Evolutionary conservation across 1,139 yeast genomes (phyloP).

Genomic region (Pichia terricola): DNA sequence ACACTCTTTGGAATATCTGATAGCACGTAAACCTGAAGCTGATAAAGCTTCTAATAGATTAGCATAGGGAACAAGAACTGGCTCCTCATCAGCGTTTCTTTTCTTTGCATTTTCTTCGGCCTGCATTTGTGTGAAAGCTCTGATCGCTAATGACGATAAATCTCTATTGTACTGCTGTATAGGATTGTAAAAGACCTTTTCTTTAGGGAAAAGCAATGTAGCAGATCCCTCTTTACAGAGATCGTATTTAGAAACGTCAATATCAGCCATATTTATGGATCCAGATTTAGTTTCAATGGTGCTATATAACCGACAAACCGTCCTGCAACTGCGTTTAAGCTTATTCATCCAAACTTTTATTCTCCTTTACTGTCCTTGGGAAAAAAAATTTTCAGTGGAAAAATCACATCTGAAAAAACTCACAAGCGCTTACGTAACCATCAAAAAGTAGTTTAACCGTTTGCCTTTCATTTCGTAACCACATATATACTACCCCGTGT

Average conservation of each 20-base stretch:
- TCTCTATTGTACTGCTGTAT: conserved; percentile 96
- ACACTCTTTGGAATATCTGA: conserved; percentile 85
- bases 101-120: conserved; percentile 27
- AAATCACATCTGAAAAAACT: too few relatives aligned
- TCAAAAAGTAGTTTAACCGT: too few relatives aligned
- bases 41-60: conserved; percentile 80
- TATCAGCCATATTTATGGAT: neutral
- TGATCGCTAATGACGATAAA: conserved; percentile 71
- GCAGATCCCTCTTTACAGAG: conserved; percentile 62
- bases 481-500: too few relatives aligned
- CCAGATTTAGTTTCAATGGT: neutral
- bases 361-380: too few relatives aligned
- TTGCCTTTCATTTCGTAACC: too few relatives aligned
- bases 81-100: conserved; percentile 16
- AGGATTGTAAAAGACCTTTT: conserved; percentile 87
- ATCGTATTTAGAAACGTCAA: conserved; percentile 14
- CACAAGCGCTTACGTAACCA: too few relatives aligned
- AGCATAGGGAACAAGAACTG: conserved; percentile 24
- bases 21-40: conserved; percentile 92
- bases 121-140: conserved; percentile 70
- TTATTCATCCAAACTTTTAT: too few relatives aligned
- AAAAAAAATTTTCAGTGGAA: too few relatives aligned
- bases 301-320: neutral
- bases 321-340: too few relatives aligned
- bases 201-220: conserved; percentile 64